Base-by-base conservation (phyloP, 495 filamentous ascomycete genomes). In the Penicillium atrosanguineum region DNA sequence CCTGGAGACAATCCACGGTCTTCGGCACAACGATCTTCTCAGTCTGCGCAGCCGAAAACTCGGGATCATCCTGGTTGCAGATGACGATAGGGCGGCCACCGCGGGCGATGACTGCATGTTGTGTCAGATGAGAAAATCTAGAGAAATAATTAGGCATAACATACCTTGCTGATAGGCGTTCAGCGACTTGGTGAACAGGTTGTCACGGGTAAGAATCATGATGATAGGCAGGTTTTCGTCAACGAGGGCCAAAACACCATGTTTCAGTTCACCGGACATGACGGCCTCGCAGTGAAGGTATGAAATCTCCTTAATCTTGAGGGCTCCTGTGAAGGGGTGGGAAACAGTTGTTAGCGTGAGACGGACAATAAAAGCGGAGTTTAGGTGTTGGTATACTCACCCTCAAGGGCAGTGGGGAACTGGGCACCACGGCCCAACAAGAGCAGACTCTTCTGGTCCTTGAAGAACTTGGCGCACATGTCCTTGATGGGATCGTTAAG, bases 231-330 rank as follows among this genome's bases (percentile, higher is more conserved):
- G 82, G 70, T 95, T 91, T 80, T 97, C 94, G 65, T 98, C 94
- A 41, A 98, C 94, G 53, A 98, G 81, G 43, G 94, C 94, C 65
- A 98, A 79, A 50, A 98, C 94, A 77, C 94, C 94, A 70, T 98
- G 94, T 79, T 98, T 98, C 58, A 98, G 76, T 75, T 98, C 94
- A 68, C 94, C 94, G 53, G 94, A 97, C 94, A 98, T 98, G 72
- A 98, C 94, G 65, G 94, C 94, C 78, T 98, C 94, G 71, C 94
- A 98, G 71, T 98, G 94, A 46, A 98, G 87, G 71, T 98, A 98
- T 42, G 94, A 97, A 60, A 98, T 98, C 76, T 98, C 94, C 83
- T 98, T 98, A 69, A 98, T 98, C 79, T 98, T 98, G 34, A 98
- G 80, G 44, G 94, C 94, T 69, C 83, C 82, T 85, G 48, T 1